Evolutionary conservation across 1,284 basidiomycete genomes (phyloP).

Genomic region (Marasmius fiardii): DNA sequence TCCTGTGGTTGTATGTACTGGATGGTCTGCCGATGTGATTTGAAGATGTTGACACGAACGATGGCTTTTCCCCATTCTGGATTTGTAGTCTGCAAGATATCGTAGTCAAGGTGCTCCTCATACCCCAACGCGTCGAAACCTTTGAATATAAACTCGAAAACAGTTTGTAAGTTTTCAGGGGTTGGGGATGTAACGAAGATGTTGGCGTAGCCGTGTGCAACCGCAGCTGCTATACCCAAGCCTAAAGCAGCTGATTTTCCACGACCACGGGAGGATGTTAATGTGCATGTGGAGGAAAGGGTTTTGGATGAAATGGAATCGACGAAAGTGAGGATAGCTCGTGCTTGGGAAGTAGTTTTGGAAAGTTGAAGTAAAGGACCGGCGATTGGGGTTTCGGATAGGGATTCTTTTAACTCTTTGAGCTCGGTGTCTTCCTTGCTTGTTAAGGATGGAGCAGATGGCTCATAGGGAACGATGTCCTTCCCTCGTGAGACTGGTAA

Average conservation of each 20-base stretch:
- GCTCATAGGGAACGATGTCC: conserved; percentile 77
- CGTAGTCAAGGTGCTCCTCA: conserved; percentile 97
- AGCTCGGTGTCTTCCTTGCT: conserved; percentile 67
- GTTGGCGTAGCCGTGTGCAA: conserved; percentile 95
- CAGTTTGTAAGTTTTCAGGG: conserved; percentile 95
- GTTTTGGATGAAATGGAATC: conserved; percentile 93
- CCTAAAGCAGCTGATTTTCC: conserved; percentile 98
- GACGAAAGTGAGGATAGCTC: conserved; percentile 89
- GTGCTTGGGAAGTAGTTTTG: conserved; percentile 91
- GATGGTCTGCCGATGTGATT: conserved; percentile 86
- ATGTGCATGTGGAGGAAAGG: conserved; percentile 89
- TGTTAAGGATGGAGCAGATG: conserved; percentile 33
- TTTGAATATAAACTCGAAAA: conserved; percentile 99
- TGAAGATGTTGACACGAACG: conserved; percentile 94
- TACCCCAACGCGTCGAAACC: conserved; percentile 94
- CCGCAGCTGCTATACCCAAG: conserved; percentile 88
- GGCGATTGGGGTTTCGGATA: conserved; percentile 85
- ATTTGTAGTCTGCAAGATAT: conserved; percentile 92
- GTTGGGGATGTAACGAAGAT: conserved; percentile 98
- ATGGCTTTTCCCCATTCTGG: conserved; percentile 95
- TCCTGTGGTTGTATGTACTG: conserved; percentile 99
- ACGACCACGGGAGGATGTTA: conserved; percentile 93
- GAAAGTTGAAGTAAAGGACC: conserved; percentile 91
- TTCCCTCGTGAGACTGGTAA: conserved; percentile 96
- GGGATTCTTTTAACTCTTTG: conserved; percentile 75